A percentile compares a stretch with the other conserved stretches of the same genome.
phyloP scores from a whole-genome alignment of 441 rosid species.

The Pelargonium myrrhifolium region DNA sequence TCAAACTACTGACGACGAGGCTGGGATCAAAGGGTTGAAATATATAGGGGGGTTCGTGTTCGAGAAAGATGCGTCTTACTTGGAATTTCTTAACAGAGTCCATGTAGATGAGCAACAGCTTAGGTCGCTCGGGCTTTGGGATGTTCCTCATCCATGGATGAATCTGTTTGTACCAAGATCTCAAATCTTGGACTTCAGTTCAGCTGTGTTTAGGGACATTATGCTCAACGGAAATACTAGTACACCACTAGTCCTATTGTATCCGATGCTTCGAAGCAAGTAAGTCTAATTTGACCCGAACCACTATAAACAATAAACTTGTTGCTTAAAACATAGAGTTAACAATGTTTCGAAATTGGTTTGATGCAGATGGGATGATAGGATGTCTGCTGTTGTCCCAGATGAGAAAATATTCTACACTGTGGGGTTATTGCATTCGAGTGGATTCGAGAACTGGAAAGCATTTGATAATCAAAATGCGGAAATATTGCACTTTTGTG shows the following conservation, averaged over 20 bases:
- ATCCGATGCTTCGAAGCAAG: constrained; percentile 79
- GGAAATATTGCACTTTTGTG: constrained; percentile 50
- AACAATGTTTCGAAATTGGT: background rate
- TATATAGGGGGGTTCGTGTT: constrained; percentile 40
- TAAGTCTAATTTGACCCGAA: constrained; percentile 14
- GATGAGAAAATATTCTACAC: constrained; percentile 76
- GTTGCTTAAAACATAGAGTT: background rate
- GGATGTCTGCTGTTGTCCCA: constrained; percentile 61
- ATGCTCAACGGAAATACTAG: constrained; percentile 59
- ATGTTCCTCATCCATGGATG: constrained; percentile 97
- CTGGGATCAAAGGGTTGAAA: constrained; percentile 32
- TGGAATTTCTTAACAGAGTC: constrained; percentile 72
- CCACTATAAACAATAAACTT: background rate
- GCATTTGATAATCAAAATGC: constrained; percentile 51
- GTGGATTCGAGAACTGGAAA: constrained; percentile 51
- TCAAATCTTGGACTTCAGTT: constrained; percentile 45
- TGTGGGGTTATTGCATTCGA: constrained; percentile 65
- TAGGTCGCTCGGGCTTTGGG: constrained; percentile 62
- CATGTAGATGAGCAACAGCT: constrained; percentile 58
- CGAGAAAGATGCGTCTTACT: constrained; percentile 51
- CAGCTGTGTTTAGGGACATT: constrained; percentile 55
- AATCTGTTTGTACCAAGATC: constrained; percentile 77
- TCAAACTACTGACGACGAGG: background rate
- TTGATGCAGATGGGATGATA: constrained; percentile 64
- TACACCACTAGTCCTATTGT: constrained; percentile 56